These are phyloP conservation scores for Kuraishia piskuri DNA, from an alignment of 805 yeast species.

Conservation along the genomic window DNA sequence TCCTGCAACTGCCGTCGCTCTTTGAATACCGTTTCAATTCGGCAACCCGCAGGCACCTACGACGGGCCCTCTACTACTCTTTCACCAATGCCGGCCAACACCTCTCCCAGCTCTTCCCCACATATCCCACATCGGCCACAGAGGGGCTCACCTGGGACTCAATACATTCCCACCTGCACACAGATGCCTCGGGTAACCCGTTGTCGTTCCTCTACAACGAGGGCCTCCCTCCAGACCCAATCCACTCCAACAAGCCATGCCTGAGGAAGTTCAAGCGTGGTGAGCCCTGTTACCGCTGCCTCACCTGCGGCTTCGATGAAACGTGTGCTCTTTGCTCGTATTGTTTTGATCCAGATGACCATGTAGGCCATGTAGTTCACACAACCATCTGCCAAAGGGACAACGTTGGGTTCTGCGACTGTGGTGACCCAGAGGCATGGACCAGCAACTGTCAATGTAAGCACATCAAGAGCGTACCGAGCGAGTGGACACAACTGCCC, in stretches of 20 bases:
- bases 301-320: conserved; percentile 71
- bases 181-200: not conserved
- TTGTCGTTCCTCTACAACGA: not conserved
- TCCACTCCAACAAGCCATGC: conserved; percentile 64
- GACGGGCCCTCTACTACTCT: conserved; percentile 34
- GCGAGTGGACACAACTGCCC: conserved; percentile 26
- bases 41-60: conserved; percentile 21
- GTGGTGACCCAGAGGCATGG: conserved; percentile 90
- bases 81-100: conserved; percentile 33
- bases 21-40: conserved; percentile 23
- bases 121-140: conserved; percentile 11
- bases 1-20: conserved; percentile 29
- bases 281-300: conserved; percentile 74
- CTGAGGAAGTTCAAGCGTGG: conserved; percentile 66
- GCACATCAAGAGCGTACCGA: conserved; percentile 22
- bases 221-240: conserved; percentile 13
- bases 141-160: conserved; percentile 7
- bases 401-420: conserved; percentile 76
- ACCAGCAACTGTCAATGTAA: conserved; percentile 42
- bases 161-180: conserved; percentile 5
- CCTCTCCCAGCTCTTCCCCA: conserved; percentile 26
- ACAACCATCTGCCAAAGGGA: conserved; percentile 55
- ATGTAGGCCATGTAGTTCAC: conserved; percentile 64
- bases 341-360: conserved; percentile 66
- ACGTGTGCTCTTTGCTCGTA: conserved; percentile 75